Base-by-base conservation (phyloP, 768 basidiomycete genomes). In the Lepiota brunneoincarnata region DNA sequence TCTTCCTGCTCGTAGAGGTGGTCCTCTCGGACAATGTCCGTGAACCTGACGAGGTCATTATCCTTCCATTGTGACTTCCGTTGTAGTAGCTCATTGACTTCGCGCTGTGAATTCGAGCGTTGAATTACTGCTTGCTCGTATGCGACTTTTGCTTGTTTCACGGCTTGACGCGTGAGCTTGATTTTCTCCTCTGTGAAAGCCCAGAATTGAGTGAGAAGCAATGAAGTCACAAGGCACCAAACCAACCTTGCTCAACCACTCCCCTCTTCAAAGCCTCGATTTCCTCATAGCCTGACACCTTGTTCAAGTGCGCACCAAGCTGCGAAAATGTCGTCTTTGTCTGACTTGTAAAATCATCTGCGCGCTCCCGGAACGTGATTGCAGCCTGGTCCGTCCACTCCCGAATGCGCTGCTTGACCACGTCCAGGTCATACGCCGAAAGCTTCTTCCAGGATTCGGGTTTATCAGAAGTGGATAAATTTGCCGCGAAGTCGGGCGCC, bases 61-160 rank as follows among this genome's bases (percentile, higher is more conserved):
- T 93, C 91, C n/a, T 78, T 84, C 97, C 97, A 99, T n/a, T 69
- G 75, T 1, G 88, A 88, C 74, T 98, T 98, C 55, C 97, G 91
- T 67, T 93, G 89, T 14, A 98, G 74, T 2, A 99, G 82, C 65
- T 95, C 91, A 70, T 98, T 98, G 49, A 97, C 92, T 68, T 96
- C 89, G n/a, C 91, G 84, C 67, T 99, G 96, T 3, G 92, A 92
- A 40, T 84, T 78, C 7, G 92, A 86, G 4, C 95, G 87, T 61
- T 83, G 76, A 10, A 79, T 65, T n/a, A 95, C 90, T 0, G 94
- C 91, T 51, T 78, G 70, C 53, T 91, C 89, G 63, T 95, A 87
- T 4, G 82, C 79, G 6, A 67, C 64, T 71, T 98, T 98, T 4
- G 93, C 87, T 31, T 76, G 68, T 37, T 82, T 76, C 0, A 94